Evolutionary conservation across 345 rosid species (phyloP).

Genomic region (Dovyalis caffra): DNA sequence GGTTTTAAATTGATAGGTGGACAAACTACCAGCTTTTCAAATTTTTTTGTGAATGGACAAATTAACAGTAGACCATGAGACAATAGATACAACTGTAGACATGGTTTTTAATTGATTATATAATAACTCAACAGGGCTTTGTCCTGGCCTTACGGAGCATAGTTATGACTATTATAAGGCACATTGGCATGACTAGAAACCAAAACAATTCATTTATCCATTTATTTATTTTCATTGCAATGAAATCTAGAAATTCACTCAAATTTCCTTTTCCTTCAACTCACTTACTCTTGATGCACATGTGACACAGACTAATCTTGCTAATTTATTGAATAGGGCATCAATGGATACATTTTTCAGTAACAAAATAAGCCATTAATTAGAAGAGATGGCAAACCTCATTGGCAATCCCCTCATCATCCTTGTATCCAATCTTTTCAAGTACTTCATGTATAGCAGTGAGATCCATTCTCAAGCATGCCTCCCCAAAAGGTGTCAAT

Average conservation of each 20-base stretch:
- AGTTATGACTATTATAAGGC: neutral
- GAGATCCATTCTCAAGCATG: conserved; percentile 74
- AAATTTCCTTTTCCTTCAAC: too few species aligned
- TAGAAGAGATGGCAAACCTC: conserved; percentile 48
- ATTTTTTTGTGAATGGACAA: neutral
- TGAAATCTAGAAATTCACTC: neutral
- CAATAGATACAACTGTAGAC: neutral
- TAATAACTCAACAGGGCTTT: neutral
- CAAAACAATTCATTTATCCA: neutral
- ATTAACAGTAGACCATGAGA: neutral
- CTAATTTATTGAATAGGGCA: neutral
- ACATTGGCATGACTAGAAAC: neutral
- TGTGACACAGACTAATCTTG: neutral
- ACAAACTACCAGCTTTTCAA: neutral
- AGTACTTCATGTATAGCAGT: conserved; percentile 77
- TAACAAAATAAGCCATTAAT: neutral
- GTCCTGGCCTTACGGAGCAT: neutral
- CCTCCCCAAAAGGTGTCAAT: conserved; percentile 71
- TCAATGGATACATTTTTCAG: neutral
- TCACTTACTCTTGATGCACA: too few species aligned
- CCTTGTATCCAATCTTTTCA: conserved; percentile 72
- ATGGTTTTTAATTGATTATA: neutral
- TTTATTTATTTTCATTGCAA: neutral
- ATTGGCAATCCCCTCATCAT: conserved; percentile 78
- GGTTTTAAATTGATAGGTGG: neutral